Evolutionary conservation across 2,329 filamentous ascomycete species (phyloP), one percentile per base, ranked within the genome.

Genomic region (Chrysoporthe deuterocubensis): DNA sequence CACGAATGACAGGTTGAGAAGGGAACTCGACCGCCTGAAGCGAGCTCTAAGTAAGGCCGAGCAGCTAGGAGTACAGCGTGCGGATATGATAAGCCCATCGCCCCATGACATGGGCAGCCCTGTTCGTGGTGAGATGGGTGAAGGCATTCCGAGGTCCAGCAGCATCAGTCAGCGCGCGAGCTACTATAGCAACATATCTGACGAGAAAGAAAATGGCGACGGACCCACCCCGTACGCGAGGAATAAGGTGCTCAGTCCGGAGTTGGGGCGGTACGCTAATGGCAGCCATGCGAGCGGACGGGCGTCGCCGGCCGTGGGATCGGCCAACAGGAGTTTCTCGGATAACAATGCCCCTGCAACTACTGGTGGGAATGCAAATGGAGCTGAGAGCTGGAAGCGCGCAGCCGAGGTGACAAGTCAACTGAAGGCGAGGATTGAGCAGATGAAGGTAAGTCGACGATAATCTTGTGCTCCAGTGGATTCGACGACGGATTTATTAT

Each of bases 321-420:
- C 81, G 72, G 58, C 68, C 74, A 58, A 69, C 74, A 70, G 74
- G 40, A 54, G 44, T n/a, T 21, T 62, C 56, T 48, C 56, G n/a
- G 58, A 62, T 34, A 60, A 61, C 56, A 66, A 61, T 40, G 11
- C 59, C 2, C 64, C 67, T 5, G 48, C 70, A 0, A 58, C 66
- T 26, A 67, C 70, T 4, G 72, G 73, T 26, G 71, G 70, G 26
- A 69, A 69, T 18, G 70, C 71, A n/a, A 71, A 69, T 59, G 89
- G 89, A 0, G 89, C 90, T 21, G 96, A 99, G 81, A 98, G 94
- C 77, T 99, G 96, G 96, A 96, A 94, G 82, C 86, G 96, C 73
- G 96, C 96, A 21, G 96, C 96, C 2, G 96, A 99, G 82, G 96
- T 99, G 67, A 99, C 96, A 65, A 97, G 94, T 79, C 96, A 97